Percentiles rank a stretch among this genome's conserved stretches.
These are phyloP conservation scores for Colletotrichum noveboracense DNA, from an alignment of 2,329 filamentous ascomycete species.

Conservation along the genomic window DNA sequence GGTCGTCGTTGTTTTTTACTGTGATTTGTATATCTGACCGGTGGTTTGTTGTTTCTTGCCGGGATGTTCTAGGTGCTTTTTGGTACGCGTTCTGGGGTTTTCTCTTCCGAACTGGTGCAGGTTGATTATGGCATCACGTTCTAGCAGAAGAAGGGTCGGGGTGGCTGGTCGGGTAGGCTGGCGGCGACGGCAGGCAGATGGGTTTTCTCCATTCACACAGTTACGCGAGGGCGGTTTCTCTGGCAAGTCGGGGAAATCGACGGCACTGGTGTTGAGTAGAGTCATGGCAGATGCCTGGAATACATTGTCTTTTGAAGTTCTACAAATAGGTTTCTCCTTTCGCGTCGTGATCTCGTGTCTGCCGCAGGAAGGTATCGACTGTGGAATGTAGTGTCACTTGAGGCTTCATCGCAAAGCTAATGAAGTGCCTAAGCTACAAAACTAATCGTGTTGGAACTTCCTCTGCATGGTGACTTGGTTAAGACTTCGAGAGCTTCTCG, in stretches of 20 bases:
- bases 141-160: not conserved
- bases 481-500: rapidly evolving
- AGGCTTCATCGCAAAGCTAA: not conserved
- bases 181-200: not conserved
- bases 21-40: not conserved
- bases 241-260: not conserved
- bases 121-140: not conserved
- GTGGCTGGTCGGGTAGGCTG: not conserved
- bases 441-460: not conserved
- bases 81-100: not conserved
- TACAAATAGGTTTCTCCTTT: not conserved
- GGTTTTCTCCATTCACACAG: not conserved
- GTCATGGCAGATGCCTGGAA: not conserved
- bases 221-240: not conserved
- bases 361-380: not conserved
- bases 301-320: not conserved
- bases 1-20: not conserved
- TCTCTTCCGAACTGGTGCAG: not conserved
- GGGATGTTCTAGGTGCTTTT: not conserved
- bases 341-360: not conserved
- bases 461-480: not conserved
- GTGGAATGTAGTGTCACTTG: not conserved
- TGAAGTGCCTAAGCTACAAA: not conserved
- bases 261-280: not conserved
- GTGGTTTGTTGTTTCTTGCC: not conserved